Evolutionary conservation across 768 basidiomycete species (phyloP).

Genomic region (Gloeostereum incarnatum): DNA sequence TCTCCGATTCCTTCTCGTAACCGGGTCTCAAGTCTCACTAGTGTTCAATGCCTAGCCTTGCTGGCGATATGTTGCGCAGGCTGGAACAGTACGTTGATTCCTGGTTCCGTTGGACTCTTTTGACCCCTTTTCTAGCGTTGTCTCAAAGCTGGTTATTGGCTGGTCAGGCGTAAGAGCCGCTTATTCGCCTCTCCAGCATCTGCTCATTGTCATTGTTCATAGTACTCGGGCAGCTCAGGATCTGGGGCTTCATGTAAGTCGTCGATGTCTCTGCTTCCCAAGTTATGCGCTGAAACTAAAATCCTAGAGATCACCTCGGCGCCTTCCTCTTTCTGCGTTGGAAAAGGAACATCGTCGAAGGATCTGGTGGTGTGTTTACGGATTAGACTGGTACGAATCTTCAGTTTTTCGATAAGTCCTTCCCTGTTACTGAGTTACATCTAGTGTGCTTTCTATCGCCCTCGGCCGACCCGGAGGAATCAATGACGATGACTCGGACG

Average conservation of each 20-base stretch:
- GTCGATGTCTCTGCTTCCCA: no score
- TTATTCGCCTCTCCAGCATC: no score
- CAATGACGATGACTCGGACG: constrained; percentile 11
- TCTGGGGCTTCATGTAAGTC: constrained; percentile 11
- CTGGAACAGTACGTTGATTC: constrained; percentile 10
- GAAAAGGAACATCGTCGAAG: constrained; percentile 11
- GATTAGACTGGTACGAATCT: no score
- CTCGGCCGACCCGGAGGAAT: constrained; percentile 12
- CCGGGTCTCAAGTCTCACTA: no score
- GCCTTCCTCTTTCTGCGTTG: constrained; percentile 6
- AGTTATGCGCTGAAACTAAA: neutral
- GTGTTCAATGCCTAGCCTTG: constrained; percentile 11
- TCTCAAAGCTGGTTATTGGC: constrained; percentile 12
- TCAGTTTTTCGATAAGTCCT: no score
- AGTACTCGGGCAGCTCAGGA: constrained; percentile 11
- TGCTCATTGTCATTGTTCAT: no score
- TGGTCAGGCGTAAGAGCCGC: no score
- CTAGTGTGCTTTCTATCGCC: constrained; percentile 11
- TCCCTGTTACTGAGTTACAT: no score
- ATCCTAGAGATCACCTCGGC: constrained; percentile 8
- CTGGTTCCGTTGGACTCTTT: neutral
- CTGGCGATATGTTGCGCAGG: constrained; percentile 12
- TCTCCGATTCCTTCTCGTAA: no score
- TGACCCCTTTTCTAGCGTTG: constrained; percentile 5
- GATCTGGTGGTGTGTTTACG: constrained; percentile 14